A percentile compares a stretch with the other conserved stretches of the same genome.
Evolutionary conservation across 441 rosid species (phyloP).

Genomic region (Daphne laureola): DNA sequence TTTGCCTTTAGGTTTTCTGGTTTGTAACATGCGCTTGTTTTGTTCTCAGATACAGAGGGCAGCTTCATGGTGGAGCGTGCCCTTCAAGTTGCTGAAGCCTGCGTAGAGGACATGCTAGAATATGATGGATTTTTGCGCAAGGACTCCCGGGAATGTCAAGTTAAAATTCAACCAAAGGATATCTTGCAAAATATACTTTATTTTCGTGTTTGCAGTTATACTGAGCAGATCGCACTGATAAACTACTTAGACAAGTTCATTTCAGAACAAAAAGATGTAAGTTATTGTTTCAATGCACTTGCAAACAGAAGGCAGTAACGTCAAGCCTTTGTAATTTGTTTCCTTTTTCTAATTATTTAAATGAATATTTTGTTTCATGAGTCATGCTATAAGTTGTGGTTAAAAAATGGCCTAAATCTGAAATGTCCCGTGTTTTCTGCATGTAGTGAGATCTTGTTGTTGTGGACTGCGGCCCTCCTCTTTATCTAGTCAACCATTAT

Average conservation of each 20-base stretch:
- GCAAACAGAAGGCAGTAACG: too few relatives aligned
- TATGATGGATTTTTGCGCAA: conserved; percentile 42
- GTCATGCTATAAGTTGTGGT: too few relatives aligned
- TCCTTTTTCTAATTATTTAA: too few relatives aligned
- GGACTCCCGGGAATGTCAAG: conserved; percentile 38
- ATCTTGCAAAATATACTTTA: conserved; percentile 70
- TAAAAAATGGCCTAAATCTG: too few relatives aligned
- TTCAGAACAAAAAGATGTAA: conserved; percentile 67
- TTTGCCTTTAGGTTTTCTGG: neutral
- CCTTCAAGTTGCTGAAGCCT: conserved; percentile 76
- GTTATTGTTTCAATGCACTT: too few relatives aligned
- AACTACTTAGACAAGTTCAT: conserved; percentile 77
- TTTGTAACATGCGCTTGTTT: conserved; percentile 8
- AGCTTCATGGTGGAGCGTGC: conserved; percentile 95
- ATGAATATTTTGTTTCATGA: too few relatives aligned
- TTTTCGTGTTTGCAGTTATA: conserved; percentile 83
- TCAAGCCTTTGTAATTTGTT: too few relatives aligned
- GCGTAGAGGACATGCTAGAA: conserved; percentile 56
- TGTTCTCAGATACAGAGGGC: conserved; percentile 78
- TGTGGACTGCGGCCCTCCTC: too few relatives aligned
- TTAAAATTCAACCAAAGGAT: conserved; percentile 43
- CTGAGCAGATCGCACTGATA: conserved; percentile 75
- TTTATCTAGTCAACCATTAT: too few relatives aligned
- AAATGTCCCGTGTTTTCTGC: too few relatives aligned
- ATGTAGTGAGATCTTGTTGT: too few relatives aligned